Evolutionary conservation across 139 green algal genomes (phyloP).

Genomic region (Pseudopediastrum boryanum): DNA sequence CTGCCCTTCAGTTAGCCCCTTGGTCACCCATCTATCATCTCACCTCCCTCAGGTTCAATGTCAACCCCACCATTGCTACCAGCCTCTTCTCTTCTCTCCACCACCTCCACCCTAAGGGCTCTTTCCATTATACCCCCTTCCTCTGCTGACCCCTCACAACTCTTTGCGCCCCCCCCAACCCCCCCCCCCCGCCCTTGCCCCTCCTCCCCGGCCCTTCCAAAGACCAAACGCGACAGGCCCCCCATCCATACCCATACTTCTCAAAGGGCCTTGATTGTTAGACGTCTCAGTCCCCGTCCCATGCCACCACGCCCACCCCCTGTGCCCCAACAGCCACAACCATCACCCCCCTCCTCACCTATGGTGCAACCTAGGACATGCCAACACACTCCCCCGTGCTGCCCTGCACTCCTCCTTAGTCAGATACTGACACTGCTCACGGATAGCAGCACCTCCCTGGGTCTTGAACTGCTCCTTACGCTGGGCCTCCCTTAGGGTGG

Average conservation of each 20-base stretch:
- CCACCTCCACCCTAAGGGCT: no score
- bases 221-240: not conserved
- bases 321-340: not conserved
- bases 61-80: no score
- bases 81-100: no score
- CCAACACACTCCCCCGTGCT: slow-evolving; percentile 28
- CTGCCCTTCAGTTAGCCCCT: no score
- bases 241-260: not conserved
- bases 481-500: slow-evolving; percentile 68
- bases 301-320: not conserved
- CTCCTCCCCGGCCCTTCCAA: not conserved
- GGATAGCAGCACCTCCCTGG: slow-evolving; percentile 60
- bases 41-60: no score
- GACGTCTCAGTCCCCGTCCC: not conserved
- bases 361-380: slow-evolving; percentile 55
- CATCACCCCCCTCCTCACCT: not conserved
- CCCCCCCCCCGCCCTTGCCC: not conserved
- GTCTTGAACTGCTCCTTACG: slow-evolving; percentile 74
- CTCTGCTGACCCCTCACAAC: no score
- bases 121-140: no score
- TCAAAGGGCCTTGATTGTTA: no score
- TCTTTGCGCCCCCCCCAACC: no score
- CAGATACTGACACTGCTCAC: slow-evolving; percentile 76
- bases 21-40: no score
- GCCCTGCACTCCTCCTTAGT: slow-evolving; percentile 81